Base-by-base conservation (phyloP, 495 filamentous ascomycete genomes). In the Aspergillus hancockii region DNA sequence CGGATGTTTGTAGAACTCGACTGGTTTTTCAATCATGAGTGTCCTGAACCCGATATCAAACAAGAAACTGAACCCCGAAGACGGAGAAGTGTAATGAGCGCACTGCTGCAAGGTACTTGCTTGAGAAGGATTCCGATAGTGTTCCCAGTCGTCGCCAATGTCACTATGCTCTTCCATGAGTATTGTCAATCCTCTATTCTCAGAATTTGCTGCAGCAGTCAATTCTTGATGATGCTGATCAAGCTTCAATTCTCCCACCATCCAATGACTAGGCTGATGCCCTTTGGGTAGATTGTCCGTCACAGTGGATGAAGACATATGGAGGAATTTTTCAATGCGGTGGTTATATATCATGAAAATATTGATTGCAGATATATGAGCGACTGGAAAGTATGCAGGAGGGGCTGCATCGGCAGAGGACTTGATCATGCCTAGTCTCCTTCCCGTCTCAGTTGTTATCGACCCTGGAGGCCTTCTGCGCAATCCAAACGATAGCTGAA, bases 41-140 rank as follows among this genome's bases (percentile, higher is more conserved):
- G 45, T 61, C 25, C 56, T 66, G 10, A 79, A 54, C 4, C 66
- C 74, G 53, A 59, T 46, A 28, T 69, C 63, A 8, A 78, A 53
- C 6, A 79, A 45, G 16, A 28, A 51, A 23, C 54, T 31, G 28
- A 66, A 14, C 0, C 59, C 58, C 25, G 51, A 38, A 18, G 4
- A 46, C 40, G 10, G 19, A 12, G 21, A 28, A 3, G 3, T 18
- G n/a, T 22, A n/a, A 8, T n/a, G 23, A n/a, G 18, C 43, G 13
- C 40, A 21, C 5, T 21, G 18, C 40, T 4, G 1, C 13, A 23
- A 6, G 8, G 19, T 47, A 22, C 8, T 47, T 47, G 5, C 4
- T 22, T n/a, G 34, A 8, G 19, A 34, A 52, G 8, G 50, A 19
- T 49, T 18, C 12, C 8, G 14, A 30, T 2, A 2, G 30, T 31